Evolutionary conservation across 2,329 filamentous ascomycete genomes (phyloP).

Genomic region (Didymella exigua): DNA sequence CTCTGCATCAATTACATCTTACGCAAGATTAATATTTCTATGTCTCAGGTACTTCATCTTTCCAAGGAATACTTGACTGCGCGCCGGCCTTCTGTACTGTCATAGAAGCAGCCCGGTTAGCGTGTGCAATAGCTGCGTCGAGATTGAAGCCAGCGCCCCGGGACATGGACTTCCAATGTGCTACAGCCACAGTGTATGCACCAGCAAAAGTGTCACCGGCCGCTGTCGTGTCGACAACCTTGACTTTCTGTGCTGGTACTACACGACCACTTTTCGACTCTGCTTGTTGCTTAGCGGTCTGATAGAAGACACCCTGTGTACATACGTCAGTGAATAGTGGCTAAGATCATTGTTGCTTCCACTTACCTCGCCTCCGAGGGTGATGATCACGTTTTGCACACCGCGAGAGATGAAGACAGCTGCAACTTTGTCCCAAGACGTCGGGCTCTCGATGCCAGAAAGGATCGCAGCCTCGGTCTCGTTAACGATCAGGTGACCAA

Average conservation of each 20-base stretch:
- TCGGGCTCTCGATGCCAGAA: conserved; percentile 55
- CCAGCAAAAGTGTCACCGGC: conserved; percentile 96
- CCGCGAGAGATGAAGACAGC: conserved; percentile 68
- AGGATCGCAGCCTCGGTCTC: conserved; percentile 85
- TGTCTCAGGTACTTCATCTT: conserved; percentile 56
- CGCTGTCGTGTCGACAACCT: conserved; percentile 89
- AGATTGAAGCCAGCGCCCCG: conserved; percentile 55
- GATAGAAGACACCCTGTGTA: conserved; percentile 47
- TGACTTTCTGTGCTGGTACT: conserved; percentile 70
- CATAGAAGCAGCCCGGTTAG: conserved; percentile 67
- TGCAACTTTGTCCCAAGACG: conserved; percentile 44
- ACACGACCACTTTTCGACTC: conserved; percentile 50
- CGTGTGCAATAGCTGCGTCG: conserved; percentile 63
- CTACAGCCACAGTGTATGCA: conserved; percentile 77
- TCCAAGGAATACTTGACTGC: conserved; percentile 70
- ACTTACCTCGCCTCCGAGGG: conserved; percentile 76
- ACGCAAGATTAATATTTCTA: conserved; percentile 6
- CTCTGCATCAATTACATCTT: too few species aligned
- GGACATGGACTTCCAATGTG: conserved; percentile 54
- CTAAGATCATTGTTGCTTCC: too few species aligned
- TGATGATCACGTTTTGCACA: conserved; percentile 79
- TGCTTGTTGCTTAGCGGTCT: conserved; percentile 54
- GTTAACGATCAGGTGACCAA: conserved; percentile 85
- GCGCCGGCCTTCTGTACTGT: conserved; percentile 71
- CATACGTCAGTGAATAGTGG: conserved; percentile 30